Conservation (phyloP, 1,284 basidiomycete species). For the Polyporus tsugae region DNA sequence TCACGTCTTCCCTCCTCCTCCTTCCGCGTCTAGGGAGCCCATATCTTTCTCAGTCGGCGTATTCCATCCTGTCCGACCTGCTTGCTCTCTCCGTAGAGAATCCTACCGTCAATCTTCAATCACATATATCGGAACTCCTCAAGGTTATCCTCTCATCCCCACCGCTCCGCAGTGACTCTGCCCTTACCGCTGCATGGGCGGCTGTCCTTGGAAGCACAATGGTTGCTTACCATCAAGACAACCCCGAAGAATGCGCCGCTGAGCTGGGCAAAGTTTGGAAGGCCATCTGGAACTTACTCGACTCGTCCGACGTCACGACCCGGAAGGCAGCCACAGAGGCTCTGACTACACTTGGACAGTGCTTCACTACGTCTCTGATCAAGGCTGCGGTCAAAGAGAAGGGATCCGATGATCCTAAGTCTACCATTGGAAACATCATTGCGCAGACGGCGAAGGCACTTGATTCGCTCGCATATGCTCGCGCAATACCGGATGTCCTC, state of each 20-base stretch:
- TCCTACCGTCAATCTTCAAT: conserved; percentile 54
- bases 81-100: conserved; percentile 63
- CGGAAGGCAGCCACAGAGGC: conserved; percentile 73
- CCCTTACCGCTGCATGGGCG: conserved; percentile 77
- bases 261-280: conserved; percentile 80
- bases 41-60: conserved; percentile 86
- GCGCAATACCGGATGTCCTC: conserved; percentile 77
- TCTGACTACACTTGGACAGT: conserved; percentile 70
- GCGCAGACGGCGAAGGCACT: conserved; percentile 70
- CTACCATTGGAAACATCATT: conserved; percentile 70
- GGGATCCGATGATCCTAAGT: conserved; percentile 54
- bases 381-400: conserved; percentile 57
- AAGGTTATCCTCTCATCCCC: conserved; percentile 78
- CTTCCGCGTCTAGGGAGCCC: conserved; percentile 86
- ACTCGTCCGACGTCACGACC: conserved; percentile 61
- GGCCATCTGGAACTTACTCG: conserved; percentile 78
- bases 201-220: conserved; percentile 75
- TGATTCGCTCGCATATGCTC: conserved; percentile 73
- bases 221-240: conserved; percentile 61
- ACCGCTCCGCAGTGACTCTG: conserved; percentile 70
- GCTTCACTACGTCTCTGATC: conserved; percentile 73
- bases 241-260: conserved; percentile 55
- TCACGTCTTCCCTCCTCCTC: conserved; percentile 76
- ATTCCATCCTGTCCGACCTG: conserved; percentile 81
- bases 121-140: conserved; percentile 75